These are phyloP conservation scores for Mycena pura DNA, from an alignment of 768 basidiomycete genomes.

Conservation along the genomic window DNA sequence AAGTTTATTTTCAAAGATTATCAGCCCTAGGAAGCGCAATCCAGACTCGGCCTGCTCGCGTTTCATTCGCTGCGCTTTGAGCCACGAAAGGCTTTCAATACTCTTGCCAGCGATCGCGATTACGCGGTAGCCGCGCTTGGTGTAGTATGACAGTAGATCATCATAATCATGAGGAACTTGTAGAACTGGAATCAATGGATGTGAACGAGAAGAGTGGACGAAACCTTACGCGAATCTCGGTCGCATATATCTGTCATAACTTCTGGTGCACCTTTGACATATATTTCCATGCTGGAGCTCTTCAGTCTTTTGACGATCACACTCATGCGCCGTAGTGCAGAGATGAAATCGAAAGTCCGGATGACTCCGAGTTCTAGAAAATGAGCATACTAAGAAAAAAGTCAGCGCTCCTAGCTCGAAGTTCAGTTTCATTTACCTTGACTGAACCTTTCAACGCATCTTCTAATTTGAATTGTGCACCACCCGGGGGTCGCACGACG, in stretches of 20 bases:
- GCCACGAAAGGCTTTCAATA: conserved; percentile 92
- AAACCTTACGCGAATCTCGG: conserved; percentile 79
- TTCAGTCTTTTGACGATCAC: conserved; percentile 96
- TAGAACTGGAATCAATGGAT: conserved; percentile 6
- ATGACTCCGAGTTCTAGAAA: conserved; percentile 98
- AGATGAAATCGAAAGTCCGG: conserved; percentile 95
- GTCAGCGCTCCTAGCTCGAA: background rate
- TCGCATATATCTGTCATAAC: conserved; percentile 97
- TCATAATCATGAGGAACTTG: conserved; percentile 96
- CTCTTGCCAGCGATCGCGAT: conserved; percentile 98
- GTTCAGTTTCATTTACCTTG: conserved; percentile 57
- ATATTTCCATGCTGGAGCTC: conserved; percentile 95
- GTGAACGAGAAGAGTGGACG: background rate
- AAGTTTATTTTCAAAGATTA: conserved; percentile 98
- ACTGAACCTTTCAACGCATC: conserved; percentile 88
- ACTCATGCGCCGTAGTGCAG: conserved; percentile 92
- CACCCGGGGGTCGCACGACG: conserved; percentile 95
- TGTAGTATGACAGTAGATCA: conserved; percentile 95
- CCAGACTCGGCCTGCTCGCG: conserved; percentile 94
- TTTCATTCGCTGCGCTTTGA: conserved; percentile 96
- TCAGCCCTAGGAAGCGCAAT: conserved; percentile 89
- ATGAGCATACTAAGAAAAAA: conserved; percentile 77
- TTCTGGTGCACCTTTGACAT: conserved; percentile 99
- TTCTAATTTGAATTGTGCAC: conserved; percentile 86
- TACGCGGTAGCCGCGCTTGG: conserved; percentile 94